These are phyloP conservation scores for Sungouiozyma intestinalis DNA, from an alignment of 805 yeast species.

Conservation along the genomic window DNA sequence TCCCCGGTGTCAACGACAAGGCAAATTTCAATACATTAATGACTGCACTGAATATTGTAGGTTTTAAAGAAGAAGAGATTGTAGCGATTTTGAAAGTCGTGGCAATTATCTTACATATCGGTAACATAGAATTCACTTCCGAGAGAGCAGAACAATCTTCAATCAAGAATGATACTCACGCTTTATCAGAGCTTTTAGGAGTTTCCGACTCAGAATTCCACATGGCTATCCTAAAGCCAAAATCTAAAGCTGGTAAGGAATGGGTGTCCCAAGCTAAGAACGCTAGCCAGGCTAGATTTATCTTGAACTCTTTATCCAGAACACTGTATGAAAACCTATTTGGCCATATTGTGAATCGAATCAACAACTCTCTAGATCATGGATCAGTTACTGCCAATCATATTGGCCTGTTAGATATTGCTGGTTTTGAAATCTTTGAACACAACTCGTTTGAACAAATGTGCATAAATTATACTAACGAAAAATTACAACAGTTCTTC, in stretches of 20 bases:
- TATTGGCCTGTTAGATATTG: conserved; percentile 94
- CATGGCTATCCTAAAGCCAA: conserved; percentile 61
- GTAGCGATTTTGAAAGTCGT: conserved; percentile 52
- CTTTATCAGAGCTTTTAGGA: conserved; percentile 55
- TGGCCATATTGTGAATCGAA: conserved; percentile 60
- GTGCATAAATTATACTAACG: conserved; percentile 95
- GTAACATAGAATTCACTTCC: conserved; percentile 67
- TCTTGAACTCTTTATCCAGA: conserved; percentile 82
- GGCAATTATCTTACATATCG: conserved; percentile 73
- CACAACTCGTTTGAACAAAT: conserved; percentile 93
- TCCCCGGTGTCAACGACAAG: conserved; percentile 70
- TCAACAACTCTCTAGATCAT: conserved; percentile 57
- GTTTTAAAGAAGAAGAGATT: conserved; percentile 47
- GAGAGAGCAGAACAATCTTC: conserved; percentile 70
- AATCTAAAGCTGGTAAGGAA: conserved; percentile 86
- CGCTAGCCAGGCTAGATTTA: conserved; percentile 66
- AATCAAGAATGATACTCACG: conserved; percentile 36
- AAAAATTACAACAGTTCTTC: conserved; percentile 93
- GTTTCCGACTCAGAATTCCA: conserved; percentile 40
- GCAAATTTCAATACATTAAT: conserved; percentile 53
- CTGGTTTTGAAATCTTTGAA: conserved; percentile 94
- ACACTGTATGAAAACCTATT: conserved; percentile 78
- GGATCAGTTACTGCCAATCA: conserved; percentile 39
- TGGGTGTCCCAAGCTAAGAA: conserved; percentile 69
- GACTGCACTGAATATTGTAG: conserved; percentile 64